These are phyloP conservation scores for Athelia sp. DNA, from an alignment of 1,284 basidiomycete genomes.

Conservation along the genomic window DNA sequence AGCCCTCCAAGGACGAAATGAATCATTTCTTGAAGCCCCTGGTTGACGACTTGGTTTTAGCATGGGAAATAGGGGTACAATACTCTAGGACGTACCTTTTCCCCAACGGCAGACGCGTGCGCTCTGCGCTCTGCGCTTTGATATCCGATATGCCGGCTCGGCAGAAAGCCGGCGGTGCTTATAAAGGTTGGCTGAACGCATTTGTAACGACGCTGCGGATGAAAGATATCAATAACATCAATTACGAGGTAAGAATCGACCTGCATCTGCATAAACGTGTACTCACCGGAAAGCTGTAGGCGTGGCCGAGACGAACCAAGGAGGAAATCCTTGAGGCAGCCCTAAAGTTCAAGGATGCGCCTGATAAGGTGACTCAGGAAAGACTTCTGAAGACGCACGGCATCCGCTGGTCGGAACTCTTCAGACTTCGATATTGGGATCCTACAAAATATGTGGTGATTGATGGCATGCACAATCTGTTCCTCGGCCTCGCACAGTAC, in stretches of 20 bases:
- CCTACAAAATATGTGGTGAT: slow-evolving; percentile 19
- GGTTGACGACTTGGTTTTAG: slow-evolving; percentile 23
- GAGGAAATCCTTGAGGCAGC: slow-evolving; percentile 13
- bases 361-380: slow-evolving; percentile 9
- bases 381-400: slow-evolving; percentile 17
- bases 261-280: slow-evolving; percentile 6
- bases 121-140: slow-evolving; percentile 18
- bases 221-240: slow-evolving; percentile 11
- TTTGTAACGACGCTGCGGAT: neutral
- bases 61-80: slow-evolving; percentile 25
- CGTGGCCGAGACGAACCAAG: slow-evolving; percentile 1
- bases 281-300: slow-evolving; percentile 11
- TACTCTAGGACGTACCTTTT: slow-evolving; percentile 19
- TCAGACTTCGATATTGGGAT: slow-evolving; percentile 29
- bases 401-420: slow-evolving; percentile 22
- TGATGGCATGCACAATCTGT: slow-evolving; percentile 27
- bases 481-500: slow-evolving; percentile 13
- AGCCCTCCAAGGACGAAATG: slow-evolving; percentile 25
- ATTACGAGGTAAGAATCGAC: slow-evolving; percentile 9
- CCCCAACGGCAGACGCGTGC: slow-evolving; percentile 18
- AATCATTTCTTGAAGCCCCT: slow-evolving; percentile 31
- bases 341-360: slow-evolving; percentile 18
- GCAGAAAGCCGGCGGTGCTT: slow-evolving; percentile 17
- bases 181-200: too few relatives aligned
- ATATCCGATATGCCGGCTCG: slow-evolving; percentile 28